Percentiles rank a stretch among this genome's conserved stretches.
Evolutionary conservation across 2,329 filamentous ascomycete genomes (phyloP).

Genomic region (Fusarium foetens): DNA sequence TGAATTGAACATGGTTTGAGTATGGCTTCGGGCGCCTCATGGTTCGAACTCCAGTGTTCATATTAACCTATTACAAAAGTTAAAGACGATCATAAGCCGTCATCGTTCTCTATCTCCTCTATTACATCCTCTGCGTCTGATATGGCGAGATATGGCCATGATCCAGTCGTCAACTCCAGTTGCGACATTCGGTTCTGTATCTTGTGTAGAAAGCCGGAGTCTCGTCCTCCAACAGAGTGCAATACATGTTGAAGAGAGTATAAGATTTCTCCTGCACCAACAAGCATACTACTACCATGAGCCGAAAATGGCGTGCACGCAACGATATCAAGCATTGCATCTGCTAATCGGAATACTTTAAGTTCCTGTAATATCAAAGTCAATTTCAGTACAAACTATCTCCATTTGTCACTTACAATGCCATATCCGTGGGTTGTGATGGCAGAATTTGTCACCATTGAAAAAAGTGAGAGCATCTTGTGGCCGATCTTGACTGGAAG

Average conservation of each 20-base stretch:
- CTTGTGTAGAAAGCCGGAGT: slow-evolving; percentile 32
- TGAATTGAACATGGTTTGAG: not conserved
- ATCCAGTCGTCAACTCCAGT: slow-evolving; percentile 20
- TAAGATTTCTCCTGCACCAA: slow-evolving; percentile 39
- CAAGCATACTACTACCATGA: slow-evolving; percentile 37
- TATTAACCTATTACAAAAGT: not conserved
- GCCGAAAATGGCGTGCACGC: slow-evolving; percentile 30
- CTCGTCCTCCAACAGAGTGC: slow-evolving; percentile 36
- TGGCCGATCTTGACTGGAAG: slow-evolving; percentile 42
- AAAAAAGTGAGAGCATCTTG: slow-evolving; percentile 41
- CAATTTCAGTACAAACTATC: not conserved
- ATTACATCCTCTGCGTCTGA: not conserved
- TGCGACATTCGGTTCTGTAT: slow-evolving; percentile 35
- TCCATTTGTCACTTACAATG: slow-evolving; percentile 28
- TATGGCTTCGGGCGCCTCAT: not conserved
- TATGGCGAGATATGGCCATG: slow-evolving; percentile 26
- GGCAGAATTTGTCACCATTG: slow-evolving; percentile 35
- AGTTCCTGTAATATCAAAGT: slow-evolving; percentile 36
- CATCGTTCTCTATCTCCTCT: slow-evolving; percentile 5
- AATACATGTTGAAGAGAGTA: slow-evolving; percentile 36
- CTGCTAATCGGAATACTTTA: slow-evolving; percentile 42
- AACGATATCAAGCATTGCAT: slow-evolving; percentile 41
- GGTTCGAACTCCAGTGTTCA: not conserved
- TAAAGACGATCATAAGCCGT: not conserved
- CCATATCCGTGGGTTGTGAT: slow-evolving; percentile 43